Evolutionary conservation across 768 basidiomycete species (phyloP).

Genomic region (Lepiota brunneoincarnata): DNA sequence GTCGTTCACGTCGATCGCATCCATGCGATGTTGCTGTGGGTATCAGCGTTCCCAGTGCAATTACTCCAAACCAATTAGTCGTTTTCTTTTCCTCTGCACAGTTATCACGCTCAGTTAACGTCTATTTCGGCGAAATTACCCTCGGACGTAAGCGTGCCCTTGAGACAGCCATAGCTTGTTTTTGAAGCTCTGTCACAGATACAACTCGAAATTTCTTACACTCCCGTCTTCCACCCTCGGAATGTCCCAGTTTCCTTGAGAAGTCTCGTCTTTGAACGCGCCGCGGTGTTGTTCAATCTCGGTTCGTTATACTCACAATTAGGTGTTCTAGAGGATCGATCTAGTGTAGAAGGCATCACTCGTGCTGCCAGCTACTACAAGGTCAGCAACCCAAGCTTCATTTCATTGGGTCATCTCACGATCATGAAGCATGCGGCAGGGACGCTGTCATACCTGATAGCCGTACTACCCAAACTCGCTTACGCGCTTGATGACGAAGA

Average conservation of each 20-base stretch:
- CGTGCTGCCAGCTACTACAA: conserved; percentile 70
- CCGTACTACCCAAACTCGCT: conserved; percentile 50
- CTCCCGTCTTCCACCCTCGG: conserved; percentile 61
- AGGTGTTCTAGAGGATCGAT: conserved; percentile 68
- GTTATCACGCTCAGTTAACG: conserved; percentile 89
- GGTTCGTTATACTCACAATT: conserved; percentile 84
- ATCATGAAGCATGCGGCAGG: conserved; percentile 63
- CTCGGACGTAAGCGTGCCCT: conserved; percentile 49
- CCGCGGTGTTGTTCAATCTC: conserved; percentile 79
- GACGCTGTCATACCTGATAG: conserved; percentile 58
- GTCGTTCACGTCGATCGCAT: conserved; percentile 56
- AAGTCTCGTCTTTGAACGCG: conserved; percentile 82
- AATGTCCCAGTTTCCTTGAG: conserved; percentile 59
- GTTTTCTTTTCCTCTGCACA: conserved; percentile 27
- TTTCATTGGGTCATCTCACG: conserved; percentile 3
- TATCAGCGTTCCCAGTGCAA: conserved; percentile 16
- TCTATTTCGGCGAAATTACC: conserved; percentile 87
- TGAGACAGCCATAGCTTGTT: neutral
- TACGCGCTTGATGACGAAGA: conserved; percentile 49
- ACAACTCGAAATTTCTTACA: conserved; percentile 68
- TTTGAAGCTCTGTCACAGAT: conserved; percentile 42
- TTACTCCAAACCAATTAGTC: neutral
- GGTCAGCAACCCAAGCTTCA: conserved; percentile 48
- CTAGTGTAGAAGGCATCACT: conserved; percentile 77
- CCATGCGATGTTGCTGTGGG: conserved; percentile 56